Evolutionary conservation across 2,329 filamentous ascomycete genomes (phyloP).

Genomic region (Pseudogymnoascus sp.): DNA sequence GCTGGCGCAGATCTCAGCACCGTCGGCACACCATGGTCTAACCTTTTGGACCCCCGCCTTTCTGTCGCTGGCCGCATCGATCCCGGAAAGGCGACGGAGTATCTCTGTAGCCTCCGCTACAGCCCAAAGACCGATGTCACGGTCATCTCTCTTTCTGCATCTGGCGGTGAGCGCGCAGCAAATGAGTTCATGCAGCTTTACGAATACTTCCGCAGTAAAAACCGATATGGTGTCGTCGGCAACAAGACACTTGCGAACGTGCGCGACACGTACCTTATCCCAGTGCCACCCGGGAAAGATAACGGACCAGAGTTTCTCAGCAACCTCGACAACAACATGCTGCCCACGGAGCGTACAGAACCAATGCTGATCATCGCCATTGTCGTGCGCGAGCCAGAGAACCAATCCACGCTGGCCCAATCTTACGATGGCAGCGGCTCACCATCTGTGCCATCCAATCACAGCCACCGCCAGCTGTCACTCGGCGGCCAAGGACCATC

Average conservation of each 20-base stretch:
- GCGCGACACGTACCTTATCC: constrained; percentile 86
- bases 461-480: constrained; percentile 41
- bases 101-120: constrained; percentile 80
- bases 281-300: constrained; percentile 65
- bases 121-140: constrained; percentile 77
- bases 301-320: constrained; percentile 75
- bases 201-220: constrained; percentile 76
- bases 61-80: constrained; percentile 75
- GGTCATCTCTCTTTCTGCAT: constrained; percentile 65
- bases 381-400: constrained; percentile 61
- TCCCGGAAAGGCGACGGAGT: constrained; percentile 77
- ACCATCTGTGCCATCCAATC: constrained; percentile 33
- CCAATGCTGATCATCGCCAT: constrained; percentile 78
- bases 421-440: constrained; percentile 23
- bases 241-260: constrained; percentile 67
- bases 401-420: constrained; percentile 17
- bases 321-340: constrained; percentile 76
- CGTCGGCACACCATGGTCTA: constrained; percentile 57
- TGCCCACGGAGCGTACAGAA: constrained; percentile 66
- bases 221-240: constrained; percentile 80
- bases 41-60: constrained; percentile 65
- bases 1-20: constrained; percentile 72
- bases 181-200: constrained; percentile 70
- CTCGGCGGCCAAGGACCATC: constrained; percentile 41
- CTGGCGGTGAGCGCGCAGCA: constrained; percentile 50